Evolutionary conservation across 148 eudicot species (phyloP).

Genomic region (Vaccinium corymbosum): DNA sequence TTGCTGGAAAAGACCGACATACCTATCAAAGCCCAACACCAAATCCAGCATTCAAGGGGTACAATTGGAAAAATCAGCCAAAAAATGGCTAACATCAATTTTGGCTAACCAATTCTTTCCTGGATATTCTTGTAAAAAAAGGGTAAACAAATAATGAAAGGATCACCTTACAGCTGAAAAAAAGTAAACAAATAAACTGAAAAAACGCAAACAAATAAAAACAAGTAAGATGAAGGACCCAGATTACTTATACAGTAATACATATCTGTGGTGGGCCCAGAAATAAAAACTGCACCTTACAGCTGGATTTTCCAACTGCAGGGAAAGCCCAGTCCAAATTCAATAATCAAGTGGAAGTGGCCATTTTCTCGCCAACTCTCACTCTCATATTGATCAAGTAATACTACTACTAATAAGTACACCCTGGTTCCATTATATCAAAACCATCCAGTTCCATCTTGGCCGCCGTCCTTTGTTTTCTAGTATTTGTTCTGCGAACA

Average conservation of each 20-base stretch:
- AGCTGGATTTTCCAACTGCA: not conserved
- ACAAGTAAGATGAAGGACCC: not conserved
- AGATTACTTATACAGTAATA: not conserved
- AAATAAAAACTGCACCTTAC: not conserved
- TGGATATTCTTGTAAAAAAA: not conserved
- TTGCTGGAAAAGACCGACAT: too few species aligned
- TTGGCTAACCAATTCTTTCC: too few species aligned
- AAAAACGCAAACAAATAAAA: too few species aligned
- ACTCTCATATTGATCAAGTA: not conserved
- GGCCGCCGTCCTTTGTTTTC: not conserved
- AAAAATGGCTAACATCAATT: too few species aligned
- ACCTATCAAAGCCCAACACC: too few species aligned
- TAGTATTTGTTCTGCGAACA: not conserved
- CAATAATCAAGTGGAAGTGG: not conserved
- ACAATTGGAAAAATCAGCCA: too few species aligned
- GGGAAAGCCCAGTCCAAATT: not conserved
- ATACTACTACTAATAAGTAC: too few species aligned
- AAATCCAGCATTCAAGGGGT: too few species aligned
- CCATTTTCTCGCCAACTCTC: not conserved
- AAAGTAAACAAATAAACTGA: too few species aligned
- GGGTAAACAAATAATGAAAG: too few species aligned
- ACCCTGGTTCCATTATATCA: too few species aligned
- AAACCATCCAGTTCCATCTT: not conserved
- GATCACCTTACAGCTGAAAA: too few species aligned
- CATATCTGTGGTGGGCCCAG: not conserved